Evolutionary conservation across 2,329 filamentous ascomycete genomes (phyloP), one percentile per base, ranked within the genome.

Genomic region (Daldinia sp.): DNA sequence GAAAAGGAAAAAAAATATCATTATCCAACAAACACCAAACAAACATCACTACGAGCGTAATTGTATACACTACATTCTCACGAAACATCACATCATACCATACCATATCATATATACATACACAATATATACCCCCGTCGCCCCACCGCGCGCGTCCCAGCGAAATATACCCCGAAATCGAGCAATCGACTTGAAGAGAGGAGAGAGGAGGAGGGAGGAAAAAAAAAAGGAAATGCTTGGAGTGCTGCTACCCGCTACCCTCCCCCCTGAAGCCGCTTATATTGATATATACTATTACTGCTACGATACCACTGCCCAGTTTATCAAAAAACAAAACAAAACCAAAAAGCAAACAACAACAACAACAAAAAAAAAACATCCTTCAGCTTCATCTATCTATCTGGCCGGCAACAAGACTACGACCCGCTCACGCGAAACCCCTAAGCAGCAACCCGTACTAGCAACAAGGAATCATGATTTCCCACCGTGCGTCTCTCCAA

Each of bases 341-440:
- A n/a, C n/a, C n/a, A n/a, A n/a, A n/a, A n/a, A n/a, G n/a, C n/a
- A n/a, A n/a, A n/a, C n/a, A n/a, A n/a, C n/a, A n/a, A n/a, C n/a
- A n/a, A n/a, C n/a, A n/a, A n/a, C n/a, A n/a, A n/a, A n/a, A n/a
- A n/a, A n/a, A n/a, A n/a, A n/a, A n/a, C n/a, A n/a, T n/a, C n/a
- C n/a, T n/a, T 11, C 43, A 29, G 34, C 47, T 21, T 17, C n/a
- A 9, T 32, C 45, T 34, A 35, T 63, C 62, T 54, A 61, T 64
- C 63, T 64, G 48, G 61, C 35, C 53, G 43, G 58, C 58, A 61
- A 48, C 61, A 68, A 71, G 69, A 72, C 62, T 64, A 65, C 59
- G 64, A 58, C 63, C 66, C 73, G 73, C 74, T 74, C 73, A 73
- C 74, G 73, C 73, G 71, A 74, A 70, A 41, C 6, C 23, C 47